A percentile compares a stretch with the other conserved stretches of the same genome.
These are phyloP conservation scores for Monilinia aucupariae DNA, from an alignment of 2,329 filamentous ascomycete genomes.

Conservation along the genomic window DNA sequence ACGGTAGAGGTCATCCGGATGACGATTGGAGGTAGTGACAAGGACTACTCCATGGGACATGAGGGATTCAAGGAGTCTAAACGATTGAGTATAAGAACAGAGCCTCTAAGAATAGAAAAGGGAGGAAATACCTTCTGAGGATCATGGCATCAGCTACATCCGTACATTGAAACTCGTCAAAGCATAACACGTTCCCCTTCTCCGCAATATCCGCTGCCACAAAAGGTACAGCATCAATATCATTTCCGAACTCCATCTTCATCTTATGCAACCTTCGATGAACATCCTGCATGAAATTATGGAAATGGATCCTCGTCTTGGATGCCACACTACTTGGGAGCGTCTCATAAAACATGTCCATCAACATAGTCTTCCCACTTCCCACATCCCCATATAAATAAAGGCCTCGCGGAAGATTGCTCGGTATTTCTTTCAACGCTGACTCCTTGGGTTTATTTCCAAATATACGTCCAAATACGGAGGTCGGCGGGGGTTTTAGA, in stretches of 20 bases:
- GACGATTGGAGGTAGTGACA: slow-evolving; percentile 94
- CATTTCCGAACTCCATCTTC: slow-evolving; percentile 83
- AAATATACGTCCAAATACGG: slow-evolving; percentile 58
- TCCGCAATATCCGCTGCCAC: slow-evolving; percentile 92
- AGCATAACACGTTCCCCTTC: slow-evolving; percentile 80
- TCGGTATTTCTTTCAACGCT: slow-evolving; percentile 51
- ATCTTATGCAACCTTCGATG: slow-evolving; percentile 85
- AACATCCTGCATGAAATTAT: slow-evolving; percentile 99
- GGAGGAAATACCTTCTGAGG: slow-evolving; percentile 57
- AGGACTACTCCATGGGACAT: slow-evolving; percentile 97
- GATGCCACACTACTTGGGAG: slow-evolving; percentile 70
- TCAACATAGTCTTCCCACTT: slow-evolving; percentile 98
- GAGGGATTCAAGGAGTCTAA: slow-evolving; percentile 72
- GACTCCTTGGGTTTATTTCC: slow-evolving; percentile 40
- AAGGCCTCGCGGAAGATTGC: slow-evolving; percentile 76
- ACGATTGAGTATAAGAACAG: slow-evolving; percentile 4
- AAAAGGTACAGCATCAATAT: slow-evolving; percentile 85
- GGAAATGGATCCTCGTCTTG: slow-evolving; percentile 94
- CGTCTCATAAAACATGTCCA: slow-evolving; percentile 97
- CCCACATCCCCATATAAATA: slow-evolving; percentile 97
- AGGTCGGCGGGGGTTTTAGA: slow-evolving; percentile 48
- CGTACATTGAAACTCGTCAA: slow-evolving; percentile 98
- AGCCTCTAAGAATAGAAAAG: background rate
- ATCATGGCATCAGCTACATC: slow-evolving; percentile 99
- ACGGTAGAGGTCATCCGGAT: slow-evolving; percentile 93